Conservation (phyloP, 1,284 basidiomycete species). For the Rhodofomes roseus region DNA sequence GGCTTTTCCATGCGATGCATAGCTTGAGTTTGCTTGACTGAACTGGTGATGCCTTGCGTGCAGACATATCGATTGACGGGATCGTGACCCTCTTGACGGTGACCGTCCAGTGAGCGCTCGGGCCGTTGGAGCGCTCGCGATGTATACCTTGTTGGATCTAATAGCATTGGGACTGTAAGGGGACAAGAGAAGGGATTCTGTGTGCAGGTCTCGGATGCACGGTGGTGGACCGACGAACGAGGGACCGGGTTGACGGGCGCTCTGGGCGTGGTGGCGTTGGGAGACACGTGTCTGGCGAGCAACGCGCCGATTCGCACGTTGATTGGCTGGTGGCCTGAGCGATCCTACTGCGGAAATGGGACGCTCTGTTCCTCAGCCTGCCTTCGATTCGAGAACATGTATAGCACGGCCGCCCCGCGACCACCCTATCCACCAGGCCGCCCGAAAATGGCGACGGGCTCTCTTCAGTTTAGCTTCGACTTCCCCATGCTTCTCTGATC, state of each 20-base stretch:
- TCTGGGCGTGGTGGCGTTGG: not conserved
- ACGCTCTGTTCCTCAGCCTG: not conserved
- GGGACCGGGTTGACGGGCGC: too few relatives aligned
- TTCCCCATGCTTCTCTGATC: not conserved
- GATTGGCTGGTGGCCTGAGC: not conserved
- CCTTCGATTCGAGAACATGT: not conserved
- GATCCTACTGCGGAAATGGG: not conserved
- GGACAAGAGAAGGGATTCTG: too few relatives aligned
- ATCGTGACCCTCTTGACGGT: conserved; percentile 43
- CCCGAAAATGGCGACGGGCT: not conserved
- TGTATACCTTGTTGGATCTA: not conserved
- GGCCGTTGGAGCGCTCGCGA: not conserved
- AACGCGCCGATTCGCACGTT: not conserved
- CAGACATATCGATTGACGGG: conserved; percentile 45
- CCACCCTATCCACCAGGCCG: not conserved
- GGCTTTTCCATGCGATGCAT: too few relatives aligned
- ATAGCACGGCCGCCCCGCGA: not conserved
- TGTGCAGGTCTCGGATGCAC: too few relatives aligned
- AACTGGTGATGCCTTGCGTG: not conserved
- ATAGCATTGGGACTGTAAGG: too few relatives aligned
- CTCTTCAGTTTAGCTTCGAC: not conserved
- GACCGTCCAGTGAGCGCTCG: conserved; percentile 23
- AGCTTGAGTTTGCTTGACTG: too few relatives aligned
- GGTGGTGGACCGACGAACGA: not conserved
- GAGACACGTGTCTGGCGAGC: not conserved